Evolutionary conservation across 1,284 basidiomycete species (phyloP).

Genomic region (Malassezia restricta): DNA sequence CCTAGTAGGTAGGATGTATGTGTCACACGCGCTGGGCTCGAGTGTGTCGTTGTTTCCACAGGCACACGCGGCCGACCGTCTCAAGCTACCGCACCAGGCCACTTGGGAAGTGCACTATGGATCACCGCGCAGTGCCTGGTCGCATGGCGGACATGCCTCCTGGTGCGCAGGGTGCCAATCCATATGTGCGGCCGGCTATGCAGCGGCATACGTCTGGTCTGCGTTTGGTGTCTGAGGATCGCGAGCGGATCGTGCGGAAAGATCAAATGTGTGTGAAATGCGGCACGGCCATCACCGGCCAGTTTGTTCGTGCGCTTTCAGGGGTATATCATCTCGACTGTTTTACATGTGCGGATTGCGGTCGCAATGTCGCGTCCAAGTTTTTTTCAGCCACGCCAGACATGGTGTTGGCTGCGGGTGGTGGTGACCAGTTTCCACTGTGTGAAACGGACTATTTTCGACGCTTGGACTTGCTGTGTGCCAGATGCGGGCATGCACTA

Average conservation of each 20-base stretch:
- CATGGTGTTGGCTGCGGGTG: conserved; percentile 57
- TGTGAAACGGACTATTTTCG: conserved; percentile 97
- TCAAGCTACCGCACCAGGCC: no score
- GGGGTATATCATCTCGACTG: conserved; percentile 91
- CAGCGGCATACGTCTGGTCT: neutral
- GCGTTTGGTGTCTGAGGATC: neutral
- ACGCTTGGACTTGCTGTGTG: conserved; percentile 87
- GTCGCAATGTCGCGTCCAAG: conserved; percentile 88
- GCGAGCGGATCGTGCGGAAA: neutral
- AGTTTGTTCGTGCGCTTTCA: conserved; percentile 87
- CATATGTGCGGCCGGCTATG: no score
- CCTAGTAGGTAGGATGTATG: no score
- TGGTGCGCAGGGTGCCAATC: neutral
- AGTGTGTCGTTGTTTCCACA: no score
- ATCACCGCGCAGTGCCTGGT: neutral
- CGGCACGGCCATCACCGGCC: conserved; percentile 59
- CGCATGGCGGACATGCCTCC: neutral
- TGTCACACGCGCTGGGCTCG: no score
- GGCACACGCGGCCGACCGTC: no score
- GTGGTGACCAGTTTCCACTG: conserved; percentile 34
- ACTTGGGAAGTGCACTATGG: neutral
- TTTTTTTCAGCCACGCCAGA: conserved; percentile 66
- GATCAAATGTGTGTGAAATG: conserved; percentile 40
- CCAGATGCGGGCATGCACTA: conserved; percentile 83
- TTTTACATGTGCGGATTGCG: conserved; percentile 86